These are phyloP conservation scores for Pythium apleroticum DNA, from an alignment of 352 stramenopile species.

Conservation along the genomic window DNA sequence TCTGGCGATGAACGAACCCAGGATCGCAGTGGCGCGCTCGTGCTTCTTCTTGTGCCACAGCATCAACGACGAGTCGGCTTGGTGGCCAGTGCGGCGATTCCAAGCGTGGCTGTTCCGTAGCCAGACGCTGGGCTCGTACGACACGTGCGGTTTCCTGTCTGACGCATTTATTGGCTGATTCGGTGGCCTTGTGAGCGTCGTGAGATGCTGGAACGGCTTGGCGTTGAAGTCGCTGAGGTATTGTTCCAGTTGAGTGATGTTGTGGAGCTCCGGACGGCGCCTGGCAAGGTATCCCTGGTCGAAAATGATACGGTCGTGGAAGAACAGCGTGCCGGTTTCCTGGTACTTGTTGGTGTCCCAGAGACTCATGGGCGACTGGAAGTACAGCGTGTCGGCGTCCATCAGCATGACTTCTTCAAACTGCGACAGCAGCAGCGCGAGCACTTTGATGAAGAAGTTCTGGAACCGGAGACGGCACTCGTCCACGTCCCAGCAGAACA, in stretches of 20 bases:
- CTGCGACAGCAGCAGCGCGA: slow-evolving; percentile 54
- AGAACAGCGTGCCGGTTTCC: slow-evolving; percentile 59
- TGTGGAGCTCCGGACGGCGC: not conserved
- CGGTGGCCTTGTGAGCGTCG: slow-evolving; percentile 25
- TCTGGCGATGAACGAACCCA: slow-evolving; percentile 49
- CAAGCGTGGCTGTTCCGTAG: slow-evolving; percentile 59
- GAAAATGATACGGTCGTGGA: slow-evolving; percentile 58
- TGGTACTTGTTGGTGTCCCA: slow-evolving; percentile 54
- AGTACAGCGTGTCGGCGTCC: slow-evolving; percentile 68
- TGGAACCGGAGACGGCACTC: slow-evolving; percentile 51
- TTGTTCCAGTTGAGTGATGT: slow-evolving; percentile 29
- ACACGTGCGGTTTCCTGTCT: slow-evolving; percentile 23
- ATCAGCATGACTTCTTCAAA: slow-evolving; percentile 77
- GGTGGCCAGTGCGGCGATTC: slow-evolving; percentile 63
- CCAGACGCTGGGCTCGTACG: slow-evolving; percentile 48
- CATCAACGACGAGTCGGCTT: slow-evolving; percentile 73
- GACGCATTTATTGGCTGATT: slow-evolving; percentile 23
- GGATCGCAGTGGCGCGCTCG: slow-evolving; percentile 55
- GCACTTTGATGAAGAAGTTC: slow-evolving; percentile 61
- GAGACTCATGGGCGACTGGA: slow-evolving; percentile 50
- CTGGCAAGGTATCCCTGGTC: slow-evolving; percentile 43
- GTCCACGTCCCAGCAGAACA: slow-evolving; percentile 50
- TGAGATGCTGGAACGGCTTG: slow-evolving; percentile 1
- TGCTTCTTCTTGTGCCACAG: slow-evolving; percentile 71
- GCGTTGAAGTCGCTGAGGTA: slow-evolving; percentile 31